Evolutionary conservation across 2,329 filamentous ascomycete species (phyloP), one percentile per base, ranked within the genome.

Genomic region (Didymosphaeria variabile): DNA sequence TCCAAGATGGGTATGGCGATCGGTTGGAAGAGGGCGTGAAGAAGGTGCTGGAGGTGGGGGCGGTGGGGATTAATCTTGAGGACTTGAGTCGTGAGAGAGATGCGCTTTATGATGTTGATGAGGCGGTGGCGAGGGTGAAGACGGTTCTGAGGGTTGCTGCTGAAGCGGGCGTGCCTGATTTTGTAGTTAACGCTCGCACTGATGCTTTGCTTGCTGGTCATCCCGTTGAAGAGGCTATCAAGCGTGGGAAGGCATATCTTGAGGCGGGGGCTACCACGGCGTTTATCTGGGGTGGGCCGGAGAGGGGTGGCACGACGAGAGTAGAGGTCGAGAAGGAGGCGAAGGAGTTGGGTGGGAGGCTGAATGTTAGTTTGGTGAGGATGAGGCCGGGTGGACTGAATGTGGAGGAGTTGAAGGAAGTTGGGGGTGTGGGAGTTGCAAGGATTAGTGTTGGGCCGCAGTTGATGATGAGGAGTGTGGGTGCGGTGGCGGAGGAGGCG

Each of bases 1-100:
- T 89, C 2, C 86, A 89, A 71, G 87, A 90, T 66, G 87, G 87
- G 0, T 90, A 88, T 63, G 72, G 67, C 7, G 83, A 82, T 2
- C 73, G 80, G 21, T 79, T 87, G 1, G 80, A 77, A 5, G 79
- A 82, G 5, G 83, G 79, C 0, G 77, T 88, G 2, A 70, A 73
- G 6, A 69, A 69, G 2, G 77, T 84, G 0, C 81, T 89, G n/a
- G 70, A 78, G 3, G 60, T 83, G 0, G 87, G 87, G 0, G 86
- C 80, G 0, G 84, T 85, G 1, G 87, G 87, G 0, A 83, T 82
- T 51, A 90, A 90, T 66, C 79, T 90, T 2, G 87, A 89, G 61
- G 87, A 90, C 58, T 79, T 66, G 58, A 80, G 59, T 0, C 58
- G 71, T 0, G 67, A 69, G 36, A 26, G 53, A 1, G 79, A 68